These are phyloP conservation scores for Fusarium nisikadoi DNA, from an alignment of 2,329 filamentous ascomycete genomes.

Conservation along the genomic window DNA sequence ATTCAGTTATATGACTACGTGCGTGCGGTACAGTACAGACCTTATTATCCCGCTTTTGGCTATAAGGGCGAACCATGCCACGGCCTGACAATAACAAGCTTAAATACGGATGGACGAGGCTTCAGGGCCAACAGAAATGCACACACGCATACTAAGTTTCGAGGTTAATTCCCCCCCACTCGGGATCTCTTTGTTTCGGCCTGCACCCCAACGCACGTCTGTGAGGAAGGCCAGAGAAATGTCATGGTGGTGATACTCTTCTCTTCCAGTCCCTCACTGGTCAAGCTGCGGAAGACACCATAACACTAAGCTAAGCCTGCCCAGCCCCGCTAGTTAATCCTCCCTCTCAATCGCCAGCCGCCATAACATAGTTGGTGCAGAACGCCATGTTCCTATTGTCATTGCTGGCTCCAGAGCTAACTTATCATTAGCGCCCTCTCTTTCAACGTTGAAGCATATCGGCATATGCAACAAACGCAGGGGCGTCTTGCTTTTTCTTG, in stretches of 20 bases:
- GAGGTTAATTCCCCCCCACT: not conserved
- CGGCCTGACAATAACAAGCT: conserved; percentile 9
- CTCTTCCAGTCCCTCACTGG: not conserved
- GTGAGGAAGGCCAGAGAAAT: not conserved
- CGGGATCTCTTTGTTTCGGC: not conserved
- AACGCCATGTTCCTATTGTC: conserved; percentile 36
- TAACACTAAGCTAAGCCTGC: not conserved
- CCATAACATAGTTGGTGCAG: conserved; percentile 26
- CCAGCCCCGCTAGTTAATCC: conserved; percentile 6
- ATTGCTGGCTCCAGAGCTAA: conserved; percentile 18
- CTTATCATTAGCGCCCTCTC: not conserved
- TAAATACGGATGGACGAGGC: conserved; percentile 6
- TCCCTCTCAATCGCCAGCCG: conserved; percentile 20
- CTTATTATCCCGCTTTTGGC: conserved; percentile 1
- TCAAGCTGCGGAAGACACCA: conserved; percentile 15
- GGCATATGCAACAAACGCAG: conserved; percentile 2
- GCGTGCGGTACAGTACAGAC: not conserved
- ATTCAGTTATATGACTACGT: not conserved
- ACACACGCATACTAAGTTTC: not conserved
- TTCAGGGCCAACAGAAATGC: not conserved
- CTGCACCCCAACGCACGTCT: not conserved
- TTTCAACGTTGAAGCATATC: conserved; percentile 35
- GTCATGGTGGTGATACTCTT: not conserved
- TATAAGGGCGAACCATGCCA: conserved; percentile 1
- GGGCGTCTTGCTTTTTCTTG: conserved; percentile 27